Evolutionary conservation across 305 asterid genomes (phyloP).

Genomic region (Rubia occidens): DNA sequence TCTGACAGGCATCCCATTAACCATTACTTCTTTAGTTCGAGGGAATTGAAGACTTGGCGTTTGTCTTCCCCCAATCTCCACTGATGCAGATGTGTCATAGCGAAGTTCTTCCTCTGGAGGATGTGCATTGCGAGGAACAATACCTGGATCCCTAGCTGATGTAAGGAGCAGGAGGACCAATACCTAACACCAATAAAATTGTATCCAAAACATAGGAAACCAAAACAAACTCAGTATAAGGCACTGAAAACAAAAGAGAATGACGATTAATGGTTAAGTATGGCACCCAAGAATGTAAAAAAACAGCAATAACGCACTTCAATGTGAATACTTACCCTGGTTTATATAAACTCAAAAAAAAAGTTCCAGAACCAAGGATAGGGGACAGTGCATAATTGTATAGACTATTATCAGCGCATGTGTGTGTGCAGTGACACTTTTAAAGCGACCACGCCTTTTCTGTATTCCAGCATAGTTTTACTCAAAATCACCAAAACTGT

Average conservation of each 20-base stretch:
- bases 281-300: conserved; percentile 2
- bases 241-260: too few relatives aligned
- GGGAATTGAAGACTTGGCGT: conserved; percentile 93
- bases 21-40: conserved; percentile 88
- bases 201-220: background rate
- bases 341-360: background rate
- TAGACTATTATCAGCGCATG: background rate
- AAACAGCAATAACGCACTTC: background rate
- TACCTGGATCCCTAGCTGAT: conserved; percentile 94
- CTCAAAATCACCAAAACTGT: background rate
- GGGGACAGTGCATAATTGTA: background rate
- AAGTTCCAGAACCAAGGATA: background rate
- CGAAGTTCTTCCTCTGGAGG: conserved; percentile 90
- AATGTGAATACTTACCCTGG: background rate
- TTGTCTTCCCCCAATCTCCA: conserved; percentile 75
- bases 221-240: background rate
- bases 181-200: conserved; percentile 37
- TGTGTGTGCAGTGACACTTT: background rate
- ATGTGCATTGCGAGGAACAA: conserved; percentile 86
- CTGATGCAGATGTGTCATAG: conserved; percentile 54
- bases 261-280: background rate
- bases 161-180: conserved; percentile 65
- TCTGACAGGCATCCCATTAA: conserved; percentile 77
- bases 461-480: background rate
- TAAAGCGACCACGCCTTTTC: conserved; percentile 4